Base-by-base conservation (phyloP, 148 eudicot genomes). In the Rhododendron ovatum region DNA sequence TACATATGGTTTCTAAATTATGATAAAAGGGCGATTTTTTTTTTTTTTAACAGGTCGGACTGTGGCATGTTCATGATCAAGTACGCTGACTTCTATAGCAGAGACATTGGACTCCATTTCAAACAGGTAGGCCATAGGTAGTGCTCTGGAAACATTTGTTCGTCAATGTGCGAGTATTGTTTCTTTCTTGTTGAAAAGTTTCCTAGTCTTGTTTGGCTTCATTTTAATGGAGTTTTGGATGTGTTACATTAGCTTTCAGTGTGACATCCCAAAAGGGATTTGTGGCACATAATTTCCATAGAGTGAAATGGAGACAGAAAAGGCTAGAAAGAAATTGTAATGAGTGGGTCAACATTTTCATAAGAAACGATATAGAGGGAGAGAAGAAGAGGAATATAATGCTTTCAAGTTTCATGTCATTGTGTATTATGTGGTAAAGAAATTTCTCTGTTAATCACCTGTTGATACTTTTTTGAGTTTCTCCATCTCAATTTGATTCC, bases 51-150 rank as follows among this genome's bases (percentile, higher is more conserved):
- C 92, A 97, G 99, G 91, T 97, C n/a, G 59, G 99, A 97, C 86
- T 97, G 99, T 88, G 99, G 99, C 69, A 87, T 97, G 90, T 97
- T 97, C 90, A 97, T 97, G 98, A 87, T 97, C 88, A 97, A 97
- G 86, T 97, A 95, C 88, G 90, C 94, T 28, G 99, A 97, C 86
- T 97, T 97, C 88, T 97, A 93, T 88, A 97, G 98, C 91, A 93
- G 99, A 87, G 99, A 91, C 78, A 47, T 94, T 83, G 95, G 95
- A 61, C 96, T 97, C 84, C 90, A 88, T 84, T 95, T 97, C 82
- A 86, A 89, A 78, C 99, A 97, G 99, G 99, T 96, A 88, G 73
- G 8, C 61, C 61, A 14, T 37, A 14, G 75, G 41, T 37, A 65
- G 24, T 86, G 55, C 33, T 26, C 75, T 69, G 71, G 71, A 10